Percentiles rank a stretch among this genome's conserved stretches.
These are phyloP conservation scores for Ormosia semicastrata DNA, from an alignment of 306 rosid genomes.

Conservation along the genomic window DNA sequence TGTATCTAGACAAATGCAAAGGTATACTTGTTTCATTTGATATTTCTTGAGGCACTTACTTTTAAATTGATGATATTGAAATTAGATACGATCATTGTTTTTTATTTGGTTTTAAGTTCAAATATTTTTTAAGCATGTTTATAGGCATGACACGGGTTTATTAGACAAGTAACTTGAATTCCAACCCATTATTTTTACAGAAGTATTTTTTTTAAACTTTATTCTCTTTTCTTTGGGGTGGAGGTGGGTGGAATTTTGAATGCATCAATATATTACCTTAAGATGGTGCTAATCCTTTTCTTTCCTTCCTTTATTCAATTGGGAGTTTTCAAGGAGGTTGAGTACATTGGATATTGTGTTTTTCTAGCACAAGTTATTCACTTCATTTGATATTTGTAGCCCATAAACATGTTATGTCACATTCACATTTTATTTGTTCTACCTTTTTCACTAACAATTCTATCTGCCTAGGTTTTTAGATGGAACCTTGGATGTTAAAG, in stretches of 20 bases:
- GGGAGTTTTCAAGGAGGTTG: not conserved
- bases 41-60: conserved; percentile 11
- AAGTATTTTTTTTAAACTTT: not conserved
- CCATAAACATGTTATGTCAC: not conserved
- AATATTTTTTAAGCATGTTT: conserved; percentile 1
- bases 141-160: not conserved
- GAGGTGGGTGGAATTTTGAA: conserved; percentile 10
- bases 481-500: conserved; percentile 64
- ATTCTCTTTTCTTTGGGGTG: not conserved
- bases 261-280: not conserved
- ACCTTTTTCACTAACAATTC: conserved; percentile 12
- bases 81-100: not conserved
- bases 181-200: not conserved
- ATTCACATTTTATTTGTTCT: conserved; percentile 5
- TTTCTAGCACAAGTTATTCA: not conserved
- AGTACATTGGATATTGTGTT: conserved; percentile 3
- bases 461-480: conserved; percentile 67
- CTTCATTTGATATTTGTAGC: conserved; percentile 22
- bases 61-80: not conserved
- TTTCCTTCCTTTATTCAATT: not conserved
- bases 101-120: not conserved
- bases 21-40: conserved; percentile 46
- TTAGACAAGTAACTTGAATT: not conserved
- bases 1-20: conserved; percentile 70
- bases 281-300: not conserved